A percentile compares a stretch with the other conserved stretches of the same genome.
These are phyloP conservation scores for Phylloporus arenicola DNA, from an alignment of 768 basidiomycete species.

Conservation along the genomic window DNA sequence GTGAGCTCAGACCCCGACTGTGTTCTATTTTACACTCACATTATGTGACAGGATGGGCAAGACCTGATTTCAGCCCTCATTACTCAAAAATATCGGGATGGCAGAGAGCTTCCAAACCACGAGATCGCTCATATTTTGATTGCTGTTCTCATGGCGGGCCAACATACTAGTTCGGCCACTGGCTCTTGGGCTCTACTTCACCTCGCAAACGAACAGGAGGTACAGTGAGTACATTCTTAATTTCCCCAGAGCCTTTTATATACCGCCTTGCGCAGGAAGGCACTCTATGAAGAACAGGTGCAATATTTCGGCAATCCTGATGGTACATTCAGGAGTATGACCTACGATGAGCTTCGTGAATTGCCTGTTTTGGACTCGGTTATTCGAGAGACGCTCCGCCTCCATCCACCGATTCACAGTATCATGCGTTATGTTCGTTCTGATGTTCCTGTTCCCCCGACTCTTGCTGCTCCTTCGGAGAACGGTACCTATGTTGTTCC, in stretches of 20 bases:
- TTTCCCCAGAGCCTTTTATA: background rate
- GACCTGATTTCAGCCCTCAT: slow-evolving; percentile 92
- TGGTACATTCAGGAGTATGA: slow-evolving; percentile 72
- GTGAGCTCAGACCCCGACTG: slow-evolving; percentile 23
- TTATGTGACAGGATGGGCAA: slow-evolving; percentile 53
- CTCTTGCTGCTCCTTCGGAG: slow-evolving; percentile 73
- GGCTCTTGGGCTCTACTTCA: slow-evolving; percentile 89
- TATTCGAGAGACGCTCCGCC: slow-evolving; percentile 89
- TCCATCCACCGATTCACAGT: slow-evolving; percentile 95
- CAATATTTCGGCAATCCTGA: slow-evolving; percentile 73
- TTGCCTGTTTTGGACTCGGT: slow-evolving; percentile 82
- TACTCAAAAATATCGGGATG: slow-evolving; percentile 79
- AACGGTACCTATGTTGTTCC: slow-evolving; percentile 79
- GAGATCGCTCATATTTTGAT: slow-evolving; percentile 99
- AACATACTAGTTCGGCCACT: slow-evolving; percentile 94
- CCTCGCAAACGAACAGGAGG: slow-evolving; percentile 65
- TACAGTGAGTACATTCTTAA: slow-evolving; percentile 52
- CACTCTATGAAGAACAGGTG: slow-evolving; percentile 86
- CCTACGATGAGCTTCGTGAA: slow-evolving; percentile 79
- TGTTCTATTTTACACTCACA: background rate
- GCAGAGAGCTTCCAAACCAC: slow-evolving; percentile 70
- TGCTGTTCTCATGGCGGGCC: slow-evolving; percentile 97
- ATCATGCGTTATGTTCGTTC: slow-evolving; percentile 90
- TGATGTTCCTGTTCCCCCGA: slow-evolving; percentile 75
- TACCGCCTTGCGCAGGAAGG: slow-evolving; percentile 47